Evolutionary conservation across 495 filamentous ascomycete species (phyloP), one percentile per base, ranked within the genome.

Genomic region (Neohortaea acidophila): DNA sequence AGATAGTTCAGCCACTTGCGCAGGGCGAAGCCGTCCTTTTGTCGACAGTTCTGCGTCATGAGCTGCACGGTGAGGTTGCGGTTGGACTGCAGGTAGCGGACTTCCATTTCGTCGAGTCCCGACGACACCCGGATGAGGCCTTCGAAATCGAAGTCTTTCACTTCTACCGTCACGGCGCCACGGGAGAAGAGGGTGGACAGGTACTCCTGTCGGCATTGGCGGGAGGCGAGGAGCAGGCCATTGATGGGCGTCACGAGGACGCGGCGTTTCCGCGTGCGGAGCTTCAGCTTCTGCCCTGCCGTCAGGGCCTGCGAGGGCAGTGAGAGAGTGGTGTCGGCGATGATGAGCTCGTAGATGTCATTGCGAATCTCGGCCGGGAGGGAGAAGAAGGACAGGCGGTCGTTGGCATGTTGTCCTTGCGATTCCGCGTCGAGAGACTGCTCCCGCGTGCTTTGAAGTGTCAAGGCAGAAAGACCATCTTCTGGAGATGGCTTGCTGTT

Each of bases 261-360:
- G 10, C 21, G 19, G 32, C 32, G 32, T 21, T 20, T 34, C 17
- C 14, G 19, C 15, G 21, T 12, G 8, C 17, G 9, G 3, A 34
- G 5, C 13, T 21, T 34, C 3, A 20, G 7, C 13, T 5, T 34
- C 15, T 21, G 14, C 7, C 17, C 19, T 10, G 15, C 12, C 7
- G 32, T 21, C 17, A 8, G 7, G 4, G 19, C 21, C 10, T 4
- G 12, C 4, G 17, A 21, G 4, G 32, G 32, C 4, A 34, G 17
- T 6, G 32, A 20, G 3, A 34, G 17, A 5, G 32, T 34, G 8
- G 32, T 15, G 15, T 34, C 32, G 8, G 17, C 19, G 19, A 21
- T 34, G 12, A 43, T 38, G 31, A 21, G 30, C 15, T 46, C 39
- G 23, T 42, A 50, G 43, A 46, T 47, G 11, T 18, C 30, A 13